Percentiles rank a stretch among this genome's conserved stretches.
Evolutionary conservation across 2,329 filamentous ascomycete genomes (phyloP).

Genomic region (Colletotrichum limetticola): DNA sequence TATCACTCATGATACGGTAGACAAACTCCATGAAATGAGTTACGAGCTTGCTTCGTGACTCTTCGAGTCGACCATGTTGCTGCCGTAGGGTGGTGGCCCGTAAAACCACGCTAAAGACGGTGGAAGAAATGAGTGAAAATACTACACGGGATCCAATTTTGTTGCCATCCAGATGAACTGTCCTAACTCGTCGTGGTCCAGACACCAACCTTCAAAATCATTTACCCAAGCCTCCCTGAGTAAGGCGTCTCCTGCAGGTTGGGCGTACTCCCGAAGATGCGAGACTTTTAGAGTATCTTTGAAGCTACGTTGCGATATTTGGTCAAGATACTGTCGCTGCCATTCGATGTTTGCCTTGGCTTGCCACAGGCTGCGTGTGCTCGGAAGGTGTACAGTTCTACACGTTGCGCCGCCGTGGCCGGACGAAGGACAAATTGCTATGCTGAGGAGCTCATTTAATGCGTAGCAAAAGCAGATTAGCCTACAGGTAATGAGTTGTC

Average conservation of each 20-base stretch:
- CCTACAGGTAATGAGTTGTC: background rate
- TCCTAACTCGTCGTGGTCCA: background rate
- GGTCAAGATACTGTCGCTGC: background rate
- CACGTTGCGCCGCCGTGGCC: background rate
- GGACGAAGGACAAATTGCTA: background rate
- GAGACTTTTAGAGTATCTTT: background rate
- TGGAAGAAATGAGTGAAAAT: too few species aligned
- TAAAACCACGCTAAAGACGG: too few species aligned
- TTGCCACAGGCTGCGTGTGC: background rate
- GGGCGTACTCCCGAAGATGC: background rate
- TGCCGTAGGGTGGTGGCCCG: too few species aligned
- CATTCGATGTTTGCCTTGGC: background rate
- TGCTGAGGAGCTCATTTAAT: too few species aligned
- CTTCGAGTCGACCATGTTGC: too few species aligned
- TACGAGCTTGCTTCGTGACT: too few species aligned
- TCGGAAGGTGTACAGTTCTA: background rate
- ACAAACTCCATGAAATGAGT: too few species aligned
- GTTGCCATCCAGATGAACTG: background rate
- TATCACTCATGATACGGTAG: too few species aligned
- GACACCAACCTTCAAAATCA: background rate
- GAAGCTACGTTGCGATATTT: background rate
- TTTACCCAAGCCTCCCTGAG: background rate
- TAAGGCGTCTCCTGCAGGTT: background rate
- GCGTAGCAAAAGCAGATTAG: background rate
- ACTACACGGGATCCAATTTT: conserved; percentile 52